phyloP scores from a whole-genome alignment of 169 alveolate genomes.

The Eimeria sp. region DNA sequence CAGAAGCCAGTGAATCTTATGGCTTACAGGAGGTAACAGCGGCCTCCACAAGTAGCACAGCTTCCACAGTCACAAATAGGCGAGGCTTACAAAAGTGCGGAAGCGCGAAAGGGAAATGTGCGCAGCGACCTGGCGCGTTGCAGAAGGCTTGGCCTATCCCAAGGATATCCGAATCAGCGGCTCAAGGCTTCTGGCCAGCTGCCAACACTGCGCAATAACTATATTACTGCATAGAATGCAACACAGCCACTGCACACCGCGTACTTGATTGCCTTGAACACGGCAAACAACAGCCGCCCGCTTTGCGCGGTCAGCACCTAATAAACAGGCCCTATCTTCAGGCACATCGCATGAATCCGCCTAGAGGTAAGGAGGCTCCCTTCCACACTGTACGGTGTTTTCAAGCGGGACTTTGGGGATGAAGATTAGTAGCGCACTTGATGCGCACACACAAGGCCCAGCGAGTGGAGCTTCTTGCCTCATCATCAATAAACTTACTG shows the following conservation, averaged over 20 bases:
- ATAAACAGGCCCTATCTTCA: conserved; percentile 7
- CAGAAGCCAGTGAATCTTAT: conserved; percentile 49
- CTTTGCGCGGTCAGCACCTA: conserved; percentile 33
- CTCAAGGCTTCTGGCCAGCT: conserved; percentile 13
- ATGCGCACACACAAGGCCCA: conserved; percentile 3
- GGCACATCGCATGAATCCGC: not conserved
- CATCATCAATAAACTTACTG: conserved; percentile 29
- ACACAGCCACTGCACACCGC: conserved; percentile 18
- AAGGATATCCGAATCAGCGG: not conserved
- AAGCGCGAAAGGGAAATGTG: not conserved
- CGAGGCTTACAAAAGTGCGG: conserved; percentile 4
- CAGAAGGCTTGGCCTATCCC: conserved; percentile 27
- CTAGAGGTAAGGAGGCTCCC: not conserved
- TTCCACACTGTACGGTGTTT: conserved; percentile 1
- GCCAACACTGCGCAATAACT: conserved; percentile 46
- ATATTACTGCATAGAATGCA: conserved; percentile 45
- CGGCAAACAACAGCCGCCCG: conserved; percentile 47
- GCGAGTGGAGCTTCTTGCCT: conserved; percentile 7
- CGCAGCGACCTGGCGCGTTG: conserved; percentile 31
- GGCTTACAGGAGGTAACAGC: conserved; percentile 54
- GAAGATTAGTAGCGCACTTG: not conserved
- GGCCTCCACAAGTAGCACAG: conserved; percentile 24
- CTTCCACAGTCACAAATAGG: conserved; percentile 8
- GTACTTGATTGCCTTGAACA: conserved; percentile 6
- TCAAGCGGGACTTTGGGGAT: not conserved